Evolutionary conservation across 2,329 filamentous ascomycete species (phyloP).

Genomic region (Clarireedia homoeocarpa): DNA sequence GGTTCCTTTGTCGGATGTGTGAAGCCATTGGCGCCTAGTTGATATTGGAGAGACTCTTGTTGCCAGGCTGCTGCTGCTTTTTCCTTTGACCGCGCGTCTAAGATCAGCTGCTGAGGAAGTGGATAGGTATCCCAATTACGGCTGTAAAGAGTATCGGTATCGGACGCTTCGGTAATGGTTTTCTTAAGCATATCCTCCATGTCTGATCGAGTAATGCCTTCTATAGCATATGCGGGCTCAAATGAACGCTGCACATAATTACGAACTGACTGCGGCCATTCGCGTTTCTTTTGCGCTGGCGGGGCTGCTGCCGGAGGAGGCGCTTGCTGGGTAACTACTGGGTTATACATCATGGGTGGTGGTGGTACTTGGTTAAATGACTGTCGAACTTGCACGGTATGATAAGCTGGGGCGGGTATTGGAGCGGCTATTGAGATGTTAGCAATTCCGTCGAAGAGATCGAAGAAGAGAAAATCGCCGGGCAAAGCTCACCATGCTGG

Average conservation of each 20-base stretch:
- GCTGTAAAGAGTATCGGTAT: slow-evolving; percentile 59
- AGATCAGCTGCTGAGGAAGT: slow-evolving; percentile 75
- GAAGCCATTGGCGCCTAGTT: slow-evolving; percentile 18
- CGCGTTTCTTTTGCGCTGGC: slow-evolving; percentile 46
- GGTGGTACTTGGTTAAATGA: slow-evolving; percentile 25
- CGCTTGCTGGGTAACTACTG: slow-evolving; percentile 19
- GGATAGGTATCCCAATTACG: slow-evolving; percentile 80
- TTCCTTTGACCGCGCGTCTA: slow-evolving; percentile 52
- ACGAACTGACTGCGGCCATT: slow-evolving; percentile 78
- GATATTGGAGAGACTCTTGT: slow-evolving; percentile 23
- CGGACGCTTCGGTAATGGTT: slow-evolving; percentile 76
- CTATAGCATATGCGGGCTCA: slow-evolving; percentile 59
- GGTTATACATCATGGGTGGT: slow-evolving; percentile 29
- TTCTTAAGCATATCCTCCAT: slow-evolving; percentile 80
- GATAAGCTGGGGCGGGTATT: slow-evolving; percentile 35
- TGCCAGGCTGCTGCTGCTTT: slow-evolving; percentile 20
- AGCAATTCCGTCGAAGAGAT: not conserved
- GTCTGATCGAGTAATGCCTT: slow-evolving; percentile 55
- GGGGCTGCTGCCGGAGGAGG: slow-evolving; percentile 24
- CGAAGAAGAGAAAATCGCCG: not conserved
- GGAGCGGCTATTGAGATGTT: slow-evolving; percentile 26
- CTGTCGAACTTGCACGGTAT: slow-evolving; percentile 37
- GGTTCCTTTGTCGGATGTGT: slow-evolving; percentile 11
- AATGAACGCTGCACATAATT: slow-evolving; percentile 88
- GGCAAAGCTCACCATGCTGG: slow-evolving; percentile 22